These are phyloP conservation scores for Suhomyces xylopsoci DNA, from an alignment of 805 yeast species.

Conservation along the genomic window DNA sequence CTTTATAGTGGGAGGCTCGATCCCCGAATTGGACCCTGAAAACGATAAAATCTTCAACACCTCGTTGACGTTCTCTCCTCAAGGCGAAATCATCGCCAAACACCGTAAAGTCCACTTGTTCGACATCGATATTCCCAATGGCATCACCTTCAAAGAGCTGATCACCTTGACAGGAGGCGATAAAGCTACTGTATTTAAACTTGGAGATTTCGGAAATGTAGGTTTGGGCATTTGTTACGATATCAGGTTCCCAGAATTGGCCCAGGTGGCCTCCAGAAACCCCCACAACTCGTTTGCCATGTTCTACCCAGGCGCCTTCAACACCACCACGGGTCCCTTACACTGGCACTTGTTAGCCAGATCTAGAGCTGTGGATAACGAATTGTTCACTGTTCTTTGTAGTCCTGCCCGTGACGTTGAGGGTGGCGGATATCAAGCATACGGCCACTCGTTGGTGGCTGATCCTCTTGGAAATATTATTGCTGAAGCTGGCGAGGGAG, in stretches of 20 bases:
- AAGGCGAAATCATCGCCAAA: conserved; percentile 77
- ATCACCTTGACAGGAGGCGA: conserved; percentile 72
- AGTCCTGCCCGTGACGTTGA: conserved; percentile 80
- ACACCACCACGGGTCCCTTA: conserved; percentile 79
- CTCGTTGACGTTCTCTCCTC: conserved; percentile 54
- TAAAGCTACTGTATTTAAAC: conserved; percentile 72
- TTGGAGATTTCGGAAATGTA: conserved; percentile 62
- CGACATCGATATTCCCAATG: conserved; percentile 89
- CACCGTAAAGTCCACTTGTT: conserved; percentile 91
- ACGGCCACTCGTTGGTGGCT: conserved; percentile 44
- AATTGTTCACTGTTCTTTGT: conserved; percentile 69
- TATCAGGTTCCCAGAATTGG: conserved; percentile 76
- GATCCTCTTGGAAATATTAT: conserved; percentile 42
- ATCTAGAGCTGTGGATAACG: conserved; percentile 73
- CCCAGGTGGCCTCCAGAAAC: conserved; percentile 62
- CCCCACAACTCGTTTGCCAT: conserved; percentile 65
- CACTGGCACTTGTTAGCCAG: conserved; percentile 79
- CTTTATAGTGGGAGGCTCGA: conserved; percentile 83
- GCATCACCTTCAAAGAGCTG: conserved; percentile 84
- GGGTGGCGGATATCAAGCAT: conserved; percentile 45
- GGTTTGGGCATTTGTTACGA: conserved; percentile 90
- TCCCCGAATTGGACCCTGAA: conserved; percentile 66
- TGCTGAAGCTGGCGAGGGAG: conserved; percentile 47
- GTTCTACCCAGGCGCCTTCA: conserved; percentile 83
- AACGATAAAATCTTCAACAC: conserved; percentile 39